Evolutionary conservation across 2,329 filamentous ascomycete species (phyloP).

Genomic region (Capronia americana): DNA sequence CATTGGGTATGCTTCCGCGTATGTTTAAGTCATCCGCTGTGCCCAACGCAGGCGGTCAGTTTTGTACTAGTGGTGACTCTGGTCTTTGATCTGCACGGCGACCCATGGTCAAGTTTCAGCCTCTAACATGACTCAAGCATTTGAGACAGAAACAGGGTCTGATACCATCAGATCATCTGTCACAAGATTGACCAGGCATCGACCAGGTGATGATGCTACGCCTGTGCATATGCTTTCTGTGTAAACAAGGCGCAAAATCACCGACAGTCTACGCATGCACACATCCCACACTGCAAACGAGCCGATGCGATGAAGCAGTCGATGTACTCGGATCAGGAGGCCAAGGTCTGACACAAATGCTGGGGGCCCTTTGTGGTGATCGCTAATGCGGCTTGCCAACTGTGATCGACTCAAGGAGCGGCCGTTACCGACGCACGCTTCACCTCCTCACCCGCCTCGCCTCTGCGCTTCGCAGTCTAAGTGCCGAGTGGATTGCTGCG

Average conservation of each 20-base stretch:
- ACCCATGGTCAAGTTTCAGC: conserved; percentile 1
- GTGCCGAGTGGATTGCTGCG: neutral
- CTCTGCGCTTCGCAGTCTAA: neutral
- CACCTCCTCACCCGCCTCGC: neutral
- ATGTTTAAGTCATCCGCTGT: neutral
- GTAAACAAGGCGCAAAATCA: neutral
- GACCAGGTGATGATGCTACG: no score
- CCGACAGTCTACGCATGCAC: neutral
- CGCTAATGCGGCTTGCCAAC: neutral
- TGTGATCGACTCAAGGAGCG: neutral
- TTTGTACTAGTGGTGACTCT: neutral
- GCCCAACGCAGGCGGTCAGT: neutral
- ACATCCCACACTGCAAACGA: neutral
- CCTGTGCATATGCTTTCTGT: neutral
- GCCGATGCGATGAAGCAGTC: neutral
- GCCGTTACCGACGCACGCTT: neutral
- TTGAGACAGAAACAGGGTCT: neutral
- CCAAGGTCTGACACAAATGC: neutral
- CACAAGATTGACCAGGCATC: neutral
- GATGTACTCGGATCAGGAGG: neutral
- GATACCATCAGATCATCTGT: neutral
- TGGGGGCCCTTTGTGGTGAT: neutral
- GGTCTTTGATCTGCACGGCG: neutral
- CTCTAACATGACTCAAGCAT: neutral
- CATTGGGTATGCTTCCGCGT: no score